Percentiles rank a stretch among this genome's conserved stretches.
Conservation (phyloP, 2,329 filamentous ascomycete genomes). For the Amphichorda felina region DNA sequence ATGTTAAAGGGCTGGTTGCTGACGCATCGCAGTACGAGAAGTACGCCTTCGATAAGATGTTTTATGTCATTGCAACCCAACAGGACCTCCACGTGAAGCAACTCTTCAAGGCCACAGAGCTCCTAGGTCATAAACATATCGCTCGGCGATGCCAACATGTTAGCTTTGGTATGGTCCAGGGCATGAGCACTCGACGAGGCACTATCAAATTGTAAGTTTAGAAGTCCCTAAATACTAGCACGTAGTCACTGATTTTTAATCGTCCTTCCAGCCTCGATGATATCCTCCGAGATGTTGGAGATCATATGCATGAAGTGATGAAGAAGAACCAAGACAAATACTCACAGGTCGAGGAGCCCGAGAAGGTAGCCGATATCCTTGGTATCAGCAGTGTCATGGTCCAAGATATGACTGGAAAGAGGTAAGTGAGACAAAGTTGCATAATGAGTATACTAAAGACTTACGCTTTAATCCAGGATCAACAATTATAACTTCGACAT, state of each 20-base stretch:
- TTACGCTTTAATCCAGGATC: no score
- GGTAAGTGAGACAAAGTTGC: no score
- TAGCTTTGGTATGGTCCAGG: conserved; percentile 63
- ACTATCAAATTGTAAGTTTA: conserved; percentile 53
- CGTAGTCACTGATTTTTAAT: not conserved
- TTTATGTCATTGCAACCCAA: conserved; percentile 63
- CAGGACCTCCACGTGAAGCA: conserved; percentile 65
- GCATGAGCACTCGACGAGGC: conserved; percentile 59
- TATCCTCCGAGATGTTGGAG: conserved; percentile 67
- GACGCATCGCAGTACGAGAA: conserved; percentile 40
- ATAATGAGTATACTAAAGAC: no score
- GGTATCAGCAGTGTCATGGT: conserved; percentile 96
- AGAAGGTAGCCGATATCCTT: conserved; percentile 70
- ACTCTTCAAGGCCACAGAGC: conserved; percentile 64
- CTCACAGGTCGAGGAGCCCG: conserved; percentile 74
- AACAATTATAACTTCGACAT: conserved; percentile 66
- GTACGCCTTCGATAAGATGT: conserved; percentile 65
- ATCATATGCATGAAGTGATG: conserved; percentile 98
- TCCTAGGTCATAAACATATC: conserved; percentile 58
- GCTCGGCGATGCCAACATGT: conserved; percentile 59
- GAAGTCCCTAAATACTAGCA: no score
- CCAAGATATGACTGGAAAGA: conserved; percentile 94
- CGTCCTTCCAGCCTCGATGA: conserved; percentile 34
- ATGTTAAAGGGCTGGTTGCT: no score
- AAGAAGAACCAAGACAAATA: conserved; percentile 84